These are phyloP conservation scores for Colletotrichum musae DNA, from an alignment of 2,329 filamentous ascomycete species.

Conservation along the genomic window DNA sequence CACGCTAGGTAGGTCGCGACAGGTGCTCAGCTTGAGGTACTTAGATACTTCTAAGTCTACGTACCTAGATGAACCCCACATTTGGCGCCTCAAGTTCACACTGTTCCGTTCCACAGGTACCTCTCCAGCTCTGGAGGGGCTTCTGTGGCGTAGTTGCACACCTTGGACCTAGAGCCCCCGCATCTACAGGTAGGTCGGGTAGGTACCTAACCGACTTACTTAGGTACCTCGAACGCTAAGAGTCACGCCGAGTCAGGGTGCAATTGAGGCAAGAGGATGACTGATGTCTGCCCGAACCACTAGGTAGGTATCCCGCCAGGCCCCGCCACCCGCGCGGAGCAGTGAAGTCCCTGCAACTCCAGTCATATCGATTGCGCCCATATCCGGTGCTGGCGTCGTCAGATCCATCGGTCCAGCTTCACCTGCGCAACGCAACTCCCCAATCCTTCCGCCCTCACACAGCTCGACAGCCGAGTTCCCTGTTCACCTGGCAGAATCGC, in stretches of 20 bases:
- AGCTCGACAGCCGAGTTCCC: constrained; percentile 44
- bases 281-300: constrained; percentile 25
- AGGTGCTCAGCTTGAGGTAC: too few species aligned
- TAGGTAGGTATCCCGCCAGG: constrained; percentile 16
- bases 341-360: constrained; percentile 37
- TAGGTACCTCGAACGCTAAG: too few species aligned
- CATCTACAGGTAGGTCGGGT: too few species aligned
- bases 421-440: constrained; percentile 30
- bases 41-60: background rate
- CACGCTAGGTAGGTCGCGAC: constrained; percentile 16
- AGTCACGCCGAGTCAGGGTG: too few species aligned
- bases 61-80: constrained; percentile 10
- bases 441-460: constrained; percentile 38
- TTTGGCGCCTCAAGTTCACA: constrained; percentile 4
- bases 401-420: constrained; percentile 36
- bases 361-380: constrained; percentile 39
- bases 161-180: too few species aligned
- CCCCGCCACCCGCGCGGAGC: constrained; percentile 33
- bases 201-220: too few species aligned
- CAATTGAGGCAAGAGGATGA: too few species aligned
- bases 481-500: constrained; percentile 42
- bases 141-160: constrained; percentile 17
- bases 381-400: constrained; percentile 22
- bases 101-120: constrained; percentile 3
- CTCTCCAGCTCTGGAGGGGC: constrained; percentile 5